Percentiles rank a stretch among this genome's conserved stretches.
phyloP scores from a whole-genome alignment of 2,329 filamentous ascomycete species.

The Sordariomycetes sp. region DNA sequence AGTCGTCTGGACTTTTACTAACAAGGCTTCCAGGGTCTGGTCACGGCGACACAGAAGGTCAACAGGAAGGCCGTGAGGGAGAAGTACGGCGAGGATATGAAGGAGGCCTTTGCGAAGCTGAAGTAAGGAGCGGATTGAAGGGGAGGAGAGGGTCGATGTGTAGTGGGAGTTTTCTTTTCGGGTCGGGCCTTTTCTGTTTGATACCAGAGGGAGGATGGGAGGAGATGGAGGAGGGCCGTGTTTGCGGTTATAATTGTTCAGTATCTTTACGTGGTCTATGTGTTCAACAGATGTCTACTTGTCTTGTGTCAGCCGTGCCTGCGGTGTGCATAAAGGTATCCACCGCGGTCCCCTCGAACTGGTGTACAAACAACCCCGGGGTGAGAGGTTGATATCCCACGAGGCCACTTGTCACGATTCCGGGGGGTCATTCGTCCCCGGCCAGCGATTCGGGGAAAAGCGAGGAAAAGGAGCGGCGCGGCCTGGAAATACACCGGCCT shows the following conservation, averaged over 20 bases:
- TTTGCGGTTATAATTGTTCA: neutral
- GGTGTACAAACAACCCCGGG: no score
- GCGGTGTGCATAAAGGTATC: no score
- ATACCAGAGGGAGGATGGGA: neutral
- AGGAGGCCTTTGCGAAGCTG: slow-evolving; percentile 18
- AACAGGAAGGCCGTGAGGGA: slow-evolving; percentile 42
- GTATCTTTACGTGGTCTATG: neutral
- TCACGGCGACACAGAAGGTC: slow-evolving; percentile 52
- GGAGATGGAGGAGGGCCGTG: neutral
- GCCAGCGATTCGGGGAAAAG: no score
- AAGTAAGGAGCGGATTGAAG: neutral
- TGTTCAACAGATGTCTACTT: neutral
- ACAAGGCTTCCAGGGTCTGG: slow-evolving; percentile 33
- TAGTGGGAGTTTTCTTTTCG: neutral
- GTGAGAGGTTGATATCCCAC: no score
- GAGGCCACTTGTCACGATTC: no score
- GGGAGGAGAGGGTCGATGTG: neutral
- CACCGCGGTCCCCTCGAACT: no score
- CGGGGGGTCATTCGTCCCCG: no score
- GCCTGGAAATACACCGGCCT: no score
- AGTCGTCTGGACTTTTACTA: slow-evolving; percentile 7
- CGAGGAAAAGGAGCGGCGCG: no score
- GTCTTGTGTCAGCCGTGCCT: neutral
- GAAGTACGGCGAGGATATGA: slow-evolving; percentile 39
- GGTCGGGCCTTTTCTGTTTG: neutral